Evolutionary conservation across 148 eudicot species (phyloP), one percentile per base, ranked within the genome.

Genomic region (Rhododendron griersonianum): DNA sequence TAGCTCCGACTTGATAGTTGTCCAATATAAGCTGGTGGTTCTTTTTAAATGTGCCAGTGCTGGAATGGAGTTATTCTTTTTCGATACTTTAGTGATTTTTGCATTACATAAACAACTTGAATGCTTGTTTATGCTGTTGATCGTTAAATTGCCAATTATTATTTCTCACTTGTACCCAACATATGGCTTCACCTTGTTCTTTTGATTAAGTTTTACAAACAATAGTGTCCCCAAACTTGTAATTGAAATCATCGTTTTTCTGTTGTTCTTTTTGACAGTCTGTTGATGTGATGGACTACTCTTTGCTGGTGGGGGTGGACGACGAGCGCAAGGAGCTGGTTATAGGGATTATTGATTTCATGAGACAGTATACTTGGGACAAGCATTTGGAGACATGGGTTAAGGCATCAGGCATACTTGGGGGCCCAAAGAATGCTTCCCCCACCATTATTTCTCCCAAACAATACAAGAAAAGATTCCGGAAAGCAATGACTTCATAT

Each of bases 301-400:
- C 98, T 1, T 88, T 97, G 90, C 88, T 97, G 82, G 99, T 97
- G 65, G 98, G 99, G 35, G 98, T 97, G 87, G 99, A 97, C 39
- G 95, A 95, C 79, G 98, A 94, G 87, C 85, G 91, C 74, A 91
- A 93, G 81, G 99, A 95, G 91, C 94, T 97, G 37, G 98, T 97
- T 11, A 80, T 97, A 1, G 99, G 99, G 59, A 95, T 95, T 84
- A 97, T 97, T 16, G 99, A 97, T 87, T 97, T 86, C 90, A 93
- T 94, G 98, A 89, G 99, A 85, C 98, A 97, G 76, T 96, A 95
- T 63, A 96, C 99, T 7, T 96, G 99, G 99, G 99, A 97, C 88
- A 95, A 97, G 92, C 99, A 97, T 88, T 91, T 97, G 21, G 99
- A 97, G 95, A 97, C 99, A 18, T 97, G 99, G 99, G 99, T 95